These are phyloP conservation scores for Neofusicoccum umdonicola DNA, from an alignment of 2,329 filamentous ascomycete genomes.

Conservation along the genomic window DNA sequence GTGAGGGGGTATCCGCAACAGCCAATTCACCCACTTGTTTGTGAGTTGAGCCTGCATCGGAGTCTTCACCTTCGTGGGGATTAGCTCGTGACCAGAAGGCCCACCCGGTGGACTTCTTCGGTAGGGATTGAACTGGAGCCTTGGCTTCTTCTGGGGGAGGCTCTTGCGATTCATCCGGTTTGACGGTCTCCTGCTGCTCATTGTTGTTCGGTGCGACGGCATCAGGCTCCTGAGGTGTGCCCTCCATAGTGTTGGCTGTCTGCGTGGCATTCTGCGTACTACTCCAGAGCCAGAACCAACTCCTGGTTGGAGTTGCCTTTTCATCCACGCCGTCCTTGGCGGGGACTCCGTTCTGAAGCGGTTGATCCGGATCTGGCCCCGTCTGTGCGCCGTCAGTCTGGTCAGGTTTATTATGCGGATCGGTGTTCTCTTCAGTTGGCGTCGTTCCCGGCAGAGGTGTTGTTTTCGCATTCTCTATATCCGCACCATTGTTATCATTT, in stretches of 20 bases:
- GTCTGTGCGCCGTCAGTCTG: constrained; percentile 27
- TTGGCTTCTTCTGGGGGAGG: constrained; percentile 18
- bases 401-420: constrained; percentile 19
- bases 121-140: constrained; percentile 30
- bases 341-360: neutral
- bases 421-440: constrained; percentile 32
- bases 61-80: constrained; percentile 50
- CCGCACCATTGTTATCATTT: constrained; percentile 21
- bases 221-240: neutral
- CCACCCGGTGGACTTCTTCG: constrained; percentile 64
- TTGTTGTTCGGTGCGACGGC: neutral
- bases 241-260: constrained; percentile 18
- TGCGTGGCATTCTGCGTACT: constrained; percentile 43
- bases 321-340: constrained; percentile 11
- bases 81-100: constrained; percentile 73
- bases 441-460: constrained; percentile 42
- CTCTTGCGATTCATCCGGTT: neutral
- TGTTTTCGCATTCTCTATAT: constrained; percentile 37
- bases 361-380: neutral
- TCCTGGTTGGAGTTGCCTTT: constrained; percentile 30
- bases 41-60: constrained; percentile 56
- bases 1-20: constrained; percentile 51
- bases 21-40: constrained; percentile 54
- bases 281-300: constrained; percentile 53
- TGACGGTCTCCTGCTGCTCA: neutral